Percentiles rank a stretch among this genome's conserved stretches.
phyloP scores from a whole-genome alignment of 116 monocot genomes.

The Dioscorea cayenensis region DNA sequence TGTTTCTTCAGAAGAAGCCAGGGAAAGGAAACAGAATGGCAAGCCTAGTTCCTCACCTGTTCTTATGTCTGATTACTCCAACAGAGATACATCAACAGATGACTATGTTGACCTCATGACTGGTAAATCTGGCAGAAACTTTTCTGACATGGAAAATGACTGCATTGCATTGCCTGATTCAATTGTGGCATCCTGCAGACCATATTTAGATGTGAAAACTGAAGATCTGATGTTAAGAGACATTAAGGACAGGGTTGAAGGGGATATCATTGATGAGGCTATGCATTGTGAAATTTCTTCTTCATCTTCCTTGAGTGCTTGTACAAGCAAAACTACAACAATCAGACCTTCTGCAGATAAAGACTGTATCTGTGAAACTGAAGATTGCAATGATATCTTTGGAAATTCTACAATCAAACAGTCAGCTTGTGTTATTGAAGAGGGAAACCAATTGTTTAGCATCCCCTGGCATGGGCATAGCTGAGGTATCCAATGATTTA shows the following conservation, averaged over 20 bases:
- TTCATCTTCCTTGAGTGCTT: background rate
- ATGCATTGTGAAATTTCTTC: background rate
- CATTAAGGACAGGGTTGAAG: background rate
- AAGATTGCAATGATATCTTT: background rate
- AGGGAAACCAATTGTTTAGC: background rate
- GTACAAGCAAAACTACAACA: background rate
- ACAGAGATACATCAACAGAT: no score
- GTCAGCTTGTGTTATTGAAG: background rate
- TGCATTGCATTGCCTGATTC: no score
- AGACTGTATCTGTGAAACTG: background rate
- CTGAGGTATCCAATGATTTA: background rate
- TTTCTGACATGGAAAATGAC: no score
- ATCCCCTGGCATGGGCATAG: background rate
- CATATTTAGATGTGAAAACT: no score
- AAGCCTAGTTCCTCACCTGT: no score
- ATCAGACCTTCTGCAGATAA: background rate
- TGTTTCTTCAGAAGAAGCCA: no score
- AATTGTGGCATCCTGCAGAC: no score
- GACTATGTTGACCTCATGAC: no score
- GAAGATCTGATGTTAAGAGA: background rate
- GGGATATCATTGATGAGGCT: background rate
- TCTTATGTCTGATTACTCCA: no score
- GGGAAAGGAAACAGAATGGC: no score
- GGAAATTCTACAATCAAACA: background rate
- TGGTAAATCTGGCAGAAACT: no score